phyloP scores from a whole-genome alignment of 2,329 filamentous ascomycete species.

The Pseudogymnoascus sp. region DNA sequence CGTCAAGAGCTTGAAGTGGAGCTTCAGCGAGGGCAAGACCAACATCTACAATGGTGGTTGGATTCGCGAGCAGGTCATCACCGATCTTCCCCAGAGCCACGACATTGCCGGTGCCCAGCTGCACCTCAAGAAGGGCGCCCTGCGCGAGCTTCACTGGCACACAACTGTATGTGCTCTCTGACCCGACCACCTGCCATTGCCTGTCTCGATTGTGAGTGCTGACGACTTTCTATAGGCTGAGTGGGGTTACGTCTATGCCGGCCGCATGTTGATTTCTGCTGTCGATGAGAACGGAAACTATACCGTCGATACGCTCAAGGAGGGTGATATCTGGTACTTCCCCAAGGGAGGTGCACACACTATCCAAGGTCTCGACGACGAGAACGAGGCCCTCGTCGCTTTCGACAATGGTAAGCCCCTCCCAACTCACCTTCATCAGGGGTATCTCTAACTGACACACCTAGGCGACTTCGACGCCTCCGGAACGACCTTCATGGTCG shows the following conservation, averaged over 20 bases:
- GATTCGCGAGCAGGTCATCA: conserved; percentile 57
- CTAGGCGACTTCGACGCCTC: conserved; percentile 50
- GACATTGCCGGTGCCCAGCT: conserved; percentile 62
- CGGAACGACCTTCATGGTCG: conserved; percentile 62
- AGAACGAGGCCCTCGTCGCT: conserved; percentile 59
- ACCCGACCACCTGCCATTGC: not conserved
- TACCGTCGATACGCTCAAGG: conserved; percentile 46
- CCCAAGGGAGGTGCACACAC: conserved; percentile 58
- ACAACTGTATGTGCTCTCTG: conserved; percentile 41
- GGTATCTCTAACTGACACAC: not conserved
- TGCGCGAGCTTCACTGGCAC: conserved; percentile 62
- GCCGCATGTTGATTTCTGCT: conserved; percentile 49
- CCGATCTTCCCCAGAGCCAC: conserved; percentile 56
- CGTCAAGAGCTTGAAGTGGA: conserved; percentile 62
- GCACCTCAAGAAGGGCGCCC: conserved; percentile 57
- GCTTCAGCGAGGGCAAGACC: conserved; percentile 60
- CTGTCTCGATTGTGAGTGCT: not conserved
- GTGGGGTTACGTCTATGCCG: conserved; percentile 56
- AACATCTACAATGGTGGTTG: conserved; percentile 55
- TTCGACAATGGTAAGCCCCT: conserved; percentile 49
- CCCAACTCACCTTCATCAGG: not conserved
- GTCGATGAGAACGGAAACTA: conserved; percentile 54
- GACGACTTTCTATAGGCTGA: conserved; percentile 40
- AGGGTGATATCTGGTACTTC: conserved; percentile 62
- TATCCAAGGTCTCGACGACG: conserved; percentile 55